Evolutionary conservation across 2,329 filamentous ascomycete species (phyloP).

Genomic region (Ilyonectria mors-panacis): DNA sequence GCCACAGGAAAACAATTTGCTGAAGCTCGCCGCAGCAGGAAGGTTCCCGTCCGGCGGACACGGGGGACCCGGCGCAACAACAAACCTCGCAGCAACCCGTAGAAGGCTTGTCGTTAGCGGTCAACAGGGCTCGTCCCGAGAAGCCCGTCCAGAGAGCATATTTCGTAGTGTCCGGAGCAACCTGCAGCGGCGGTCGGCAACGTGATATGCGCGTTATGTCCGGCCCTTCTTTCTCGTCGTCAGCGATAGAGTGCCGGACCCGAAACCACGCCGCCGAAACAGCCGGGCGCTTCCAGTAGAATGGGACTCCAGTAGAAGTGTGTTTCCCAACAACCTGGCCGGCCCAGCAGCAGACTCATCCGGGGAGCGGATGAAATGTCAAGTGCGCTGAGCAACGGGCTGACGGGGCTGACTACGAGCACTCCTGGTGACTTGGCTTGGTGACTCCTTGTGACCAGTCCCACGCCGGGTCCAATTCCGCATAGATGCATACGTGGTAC

Average conservation of each 20-base stretch:
- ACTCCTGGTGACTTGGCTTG: conserved; percentile 5
- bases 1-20: conserved; percentile 8
- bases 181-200: conserved; percentile 9
- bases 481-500: conserved; percentile 25
- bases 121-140: conserved; percentile 31
- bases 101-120: conserved; percentile 30
- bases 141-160: conserved; percentile 4
- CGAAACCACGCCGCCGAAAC: conserved; percentile 42
- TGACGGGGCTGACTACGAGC: neutral
- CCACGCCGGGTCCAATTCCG: neutral
- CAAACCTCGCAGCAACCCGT: conserved; percentile 28
- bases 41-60: conserved; percentile 28
- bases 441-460: neutral
- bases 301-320: neutral
- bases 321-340: neutral
- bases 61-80: conserved; percentile 30
- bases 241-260: conserved; percentile 31
- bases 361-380: conserved; percentile 10
- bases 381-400: neutral
- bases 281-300: conserved; percentile 36
- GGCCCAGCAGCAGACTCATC: conserved; percentile 1
- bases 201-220: conserved; percentile 15
- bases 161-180: conserved; percentile 5
- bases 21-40: conserved; percentile 25
- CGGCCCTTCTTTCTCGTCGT: conserved; percentile 29